Base-by-base conservation (phyloP, 331 rosid species). In the Ulmus americana region DNA sequence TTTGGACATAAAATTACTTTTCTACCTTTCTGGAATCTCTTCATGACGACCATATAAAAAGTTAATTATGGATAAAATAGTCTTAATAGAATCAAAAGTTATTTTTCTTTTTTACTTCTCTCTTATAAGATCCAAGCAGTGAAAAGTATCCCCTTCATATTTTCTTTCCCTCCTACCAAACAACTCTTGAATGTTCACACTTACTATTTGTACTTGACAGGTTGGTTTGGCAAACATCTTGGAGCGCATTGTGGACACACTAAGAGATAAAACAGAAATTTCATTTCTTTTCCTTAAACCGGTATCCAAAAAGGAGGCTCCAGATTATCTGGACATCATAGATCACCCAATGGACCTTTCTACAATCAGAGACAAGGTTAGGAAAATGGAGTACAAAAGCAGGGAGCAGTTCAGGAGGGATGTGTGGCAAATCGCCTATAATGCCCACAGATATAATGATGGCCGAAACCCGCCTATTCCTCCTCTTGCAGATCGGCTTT, bases 171-270 rank as follows among this genome's bases (percentile, higher is more conserved):
- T 11, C 28, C 20, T 46, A 46, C 51, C n/a, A 46, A 3, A 11
- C 39, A n/a, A 38, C 12, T 16, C 8, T 12, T 55, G 10, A 16
- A 7, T 43, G 28, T 35, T 66, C 72, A 10, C 1, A 65, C 47
- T 57, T 70, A 61, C 52, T 35, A 8, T 18, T 28, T 28, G 35
- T 3, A 28, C 35, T 28, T 28, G 35, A 35, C 75, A 88, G 96
- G 98, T 92, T 80, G 98, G 94, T 69, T 76, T 92, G 89, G 89
- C 98, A 50, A 92, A 92, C 82, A 86, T 92, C 65, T 85, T 92
- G 90, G 98, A 92, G 94, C 82, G 79, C 64, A 74, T 92, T 53
- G 85, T 92, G 55, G 95, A 89, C 7, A 55, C 76, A 6, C 85
- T 89, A 18, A 92, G 87, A 80, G 89, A 83, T 0, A 78, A 83